A percentile compares a stretch with the other conserved stretches of the same genome.
phyloP scores from a whole-genome alignment of 129 eudicot genomes.

The Calendula officinalis region DNA sequence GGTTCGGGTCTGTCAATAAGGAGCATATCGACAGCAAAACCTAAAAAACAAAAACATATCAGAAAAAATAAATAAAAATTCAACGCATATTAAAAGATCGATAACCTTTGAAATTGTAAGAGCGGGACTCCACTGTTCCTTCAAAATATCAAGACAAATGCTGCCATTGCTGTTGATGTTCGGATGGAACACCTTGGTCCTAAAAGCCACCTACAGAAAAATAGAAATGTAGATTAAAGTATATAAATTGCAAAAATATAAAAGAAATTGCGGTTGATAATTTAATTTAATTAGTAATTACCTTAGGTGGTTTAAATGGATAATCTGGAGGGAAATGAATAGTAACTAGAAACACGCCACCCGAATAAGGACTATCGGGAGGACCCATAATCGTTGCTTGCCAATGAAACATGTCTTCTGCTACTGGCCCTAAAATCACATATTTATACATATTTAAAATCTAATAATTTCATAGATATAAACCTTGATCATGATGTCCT shows the following conservation, averaged over 20 bases:
- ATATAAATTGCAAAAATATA: not conserved
- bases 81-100: not conserved
- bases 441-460: not conserved
- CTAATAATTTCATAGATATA: not conserved
- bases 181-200: conserved; percentile 62
- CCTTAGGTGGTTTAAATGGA: conserved; percentile 86
- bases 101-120: conserved; percentile 67
- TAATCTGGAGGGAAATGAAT: conserved; percentile 77
- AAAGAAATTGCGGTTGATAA: conserved; percentile 6
- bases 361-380: conserved; percentile 72
- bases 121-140: conserved; percentile 79
- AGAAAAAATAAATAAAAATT: not conserved
- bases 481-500: not conserved
- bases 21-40: conserved; percentile 56
- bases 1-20: conserved; percentile 53
- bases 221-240: not conserved
- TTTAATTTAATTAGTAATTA: conserved; percentile 16
- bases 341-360: conserved; percentile 72
- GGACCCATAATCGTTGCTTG: conserved; percentile 89
- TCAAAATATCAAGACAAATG: conserved; percentile 62
- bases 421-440: conserved; percentile 61
- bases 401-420: conserved; percentile 85
- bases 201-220: conserved; percentile 51
- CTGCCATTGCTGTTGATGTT: conserved; percentile 63
- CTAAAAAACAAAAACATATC: conserved; percentile 18